Percentiles rank a stretch among this genome's conserved stretches.
Evolutionary conservation across 129 eudicot genomes (phyloP).

Genomic region (Centella asiatica): DNA sequence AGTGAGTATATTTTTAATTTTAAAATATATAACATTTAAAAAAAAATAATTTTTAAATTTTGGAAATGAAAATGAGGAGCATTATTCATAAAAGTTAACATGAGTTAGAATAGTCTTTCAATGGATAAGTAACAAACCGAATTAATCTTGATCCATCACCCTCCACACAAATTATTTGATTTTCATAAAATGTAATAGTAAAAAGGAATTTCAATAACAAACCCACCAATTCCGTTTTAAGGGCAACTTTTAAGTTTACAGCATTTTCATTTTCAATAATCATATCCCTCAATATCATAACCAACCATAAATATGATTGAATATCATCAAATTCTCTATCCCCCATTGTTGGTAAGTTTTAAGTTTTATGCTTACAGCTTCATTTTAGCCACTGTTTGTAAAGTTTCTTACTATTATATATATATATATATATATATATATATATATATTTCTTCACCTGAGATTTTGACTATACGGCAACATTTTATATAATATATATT

Average conservation of each 20-base stretch:
- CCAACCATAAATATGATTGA: not conserved
- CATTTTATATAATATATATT: too few relatives aligned
- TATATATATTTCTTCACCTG: conserved; percentile 8
- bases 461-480: conserved; percentile 4
- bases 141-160: not conserved
- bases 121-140: not conserved
- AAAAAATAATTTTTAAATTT: too few relatives aligned
- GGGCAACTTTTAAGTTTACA: conserved; percentile 3
- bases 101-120: not conserved
- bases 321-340: not conserved
- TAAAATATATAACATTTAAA: too few relatives aligned
- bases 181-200: too few relatives aligned
- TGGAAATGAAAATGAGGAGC: not conserved
- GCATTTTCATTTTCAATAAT: not conserved
- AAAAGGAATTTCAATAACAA: too few relatives aligned
- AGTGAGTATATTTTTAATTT: too few relatives aligned
- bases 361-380: too few relatives aligned
- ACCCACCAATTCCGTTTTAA: conserved; percentile 6
- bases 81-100: not conserved
- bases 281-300: conserved; percentile 5
- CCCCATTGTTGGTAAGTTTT: conserved; percentile 17
- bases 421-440: not conserved
- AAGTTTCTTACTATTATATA: not conserved
- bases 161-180: not conserved
- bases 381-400: too few relatives aligned